These are phyloP conservation scores for Cyamopsis tetragonoloba DNA, from an alignment of 306 rosid genomes.

Conservation along the genomic window DNA sequence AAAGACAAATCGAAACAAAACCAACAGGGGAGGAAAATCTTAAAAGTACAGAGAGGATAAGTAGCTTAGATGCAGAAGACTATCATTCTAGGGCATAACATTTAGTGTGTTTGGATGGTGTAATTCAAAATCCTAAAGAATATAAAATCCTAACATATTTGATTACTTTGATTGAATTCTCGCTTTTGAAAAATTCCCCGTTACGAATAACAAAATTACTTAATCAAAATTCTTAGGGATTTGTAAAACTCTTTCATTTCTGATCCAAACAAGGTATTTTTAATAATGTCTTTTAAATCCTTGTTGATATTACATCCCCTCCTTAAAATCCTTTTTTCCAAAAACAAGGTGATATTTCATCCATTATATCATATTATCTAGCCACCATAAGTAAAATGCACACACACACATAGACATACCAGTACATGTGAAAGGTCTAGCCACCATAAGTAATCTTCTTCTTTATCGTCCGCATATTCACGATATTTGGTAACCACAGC, in stretches of 20 bases:
- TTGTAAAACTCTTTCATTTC: too few relatives aligned
- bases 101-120: too few relatives aligned
- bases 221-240: too few relatives aligned
- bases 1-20: background rate
- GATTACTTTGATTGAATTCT: too few relatives aligned
- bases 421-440: conserved; percentile 75
- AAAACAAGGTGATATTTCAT: background rate
- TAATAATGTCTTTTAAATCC: too few relatives aligned
- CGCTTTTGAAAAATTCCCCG: too few relatives aligned
- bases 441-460: conserved; percentile 98
- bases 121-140: too few relatives aligned
- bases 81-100: background rate
- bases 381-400: background rate
- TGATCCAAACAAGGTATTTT: too few relatives aligned
- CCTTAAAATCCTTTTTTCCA: too few relatives aligned
- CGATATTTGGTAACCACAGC: conserved; percentile 92
- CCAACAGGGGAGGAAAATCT: background rate
- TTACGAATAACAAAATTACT: too few relatives aligned
- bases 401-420: conserved; percentile 42
- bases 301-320: too few relatives aligned
- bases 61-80: conserved; percentile 17
- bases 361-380: conserved; percentile 7
- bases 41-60: background rate
- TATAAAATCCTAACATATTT: too few relatives aligned
- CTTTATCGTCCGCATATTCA: conserved; percentile 67